Conservation (phyloP, 495 filamentous ascomycete species). For the Hypoxylon crocopeplum region DNA sequence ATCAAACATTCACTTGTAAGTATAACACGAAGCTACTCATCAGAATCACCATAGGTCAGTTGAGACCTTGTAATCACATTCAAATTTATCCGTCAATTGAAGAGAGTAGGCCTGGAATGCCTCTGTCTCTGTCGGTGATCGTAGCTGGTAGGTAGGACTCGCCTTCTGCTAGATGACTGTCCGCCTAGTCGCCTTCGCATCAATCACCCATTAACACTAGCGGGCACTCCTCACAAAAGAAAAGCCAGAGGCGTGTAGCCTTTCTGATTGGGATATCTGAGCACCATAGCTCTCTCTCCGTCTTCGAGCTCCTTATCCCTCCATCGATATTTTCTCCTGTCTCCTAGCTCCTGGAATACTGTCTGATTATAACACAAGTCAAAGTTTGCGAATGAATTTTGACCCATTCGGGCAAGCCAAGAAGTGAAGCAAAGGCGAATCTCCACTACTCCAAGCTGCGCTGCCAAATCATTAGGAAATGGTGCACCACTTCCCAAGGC, state of each 20-base stretch:
- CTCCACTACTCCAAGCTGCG: slow-evolving; percentile 41
- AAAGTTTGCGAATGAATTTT: slow-evolving; percentile 21
- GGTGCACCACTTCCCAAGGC: slow-evolving; percentile 22
- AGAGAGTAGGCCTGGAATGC: slow-evolving; percentile 15
- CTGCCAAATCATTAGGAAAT: slow-evolving; percentile 27
- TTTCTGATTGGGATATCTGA: slow-evolving; percentile 16
- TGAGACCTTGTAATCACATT: slow-evolving; percentile 7
- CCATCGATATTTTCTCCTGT: slow-evolving; percentile 3
- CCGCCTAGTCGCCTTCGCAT: slow-evolving; percentile 4
- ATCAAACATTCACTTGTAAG: not conserved
- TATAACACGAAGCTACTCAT: no score
- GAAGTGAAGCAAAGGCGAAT: slow-evolving; percentile 19
- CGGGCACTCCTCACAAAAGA: slow-evolving; percentile 33
- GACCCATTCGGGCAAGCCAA: slow-evolving; percentile 28
- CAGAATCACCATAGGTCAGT: not conserved
- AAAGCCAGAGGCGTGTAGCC: slow-evolving; percentile 24
- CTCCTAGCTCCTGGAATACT: slow-evolving; percentile 1
- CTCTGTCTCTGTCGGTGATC: slow-evolving; percentile 12
- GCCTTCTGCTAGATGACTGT: slow-evolving; percentile 12
- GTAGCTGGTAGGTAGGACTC: slow-evolving; percentile 11
- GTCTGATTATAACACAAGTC: not conserved
- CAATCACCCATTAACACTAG: slow-evolving; percentile 4
- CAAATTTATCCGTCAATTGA: slow-evolving; percentile 18
- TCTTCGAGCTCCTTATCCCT: slow-evolving; percentile 1
- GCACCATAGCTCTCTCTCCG: not conserved